Base-by-base conservation (phyloP, 2,329 filamentous ascomycete species). In the Podosphaera fusca region DNA sequence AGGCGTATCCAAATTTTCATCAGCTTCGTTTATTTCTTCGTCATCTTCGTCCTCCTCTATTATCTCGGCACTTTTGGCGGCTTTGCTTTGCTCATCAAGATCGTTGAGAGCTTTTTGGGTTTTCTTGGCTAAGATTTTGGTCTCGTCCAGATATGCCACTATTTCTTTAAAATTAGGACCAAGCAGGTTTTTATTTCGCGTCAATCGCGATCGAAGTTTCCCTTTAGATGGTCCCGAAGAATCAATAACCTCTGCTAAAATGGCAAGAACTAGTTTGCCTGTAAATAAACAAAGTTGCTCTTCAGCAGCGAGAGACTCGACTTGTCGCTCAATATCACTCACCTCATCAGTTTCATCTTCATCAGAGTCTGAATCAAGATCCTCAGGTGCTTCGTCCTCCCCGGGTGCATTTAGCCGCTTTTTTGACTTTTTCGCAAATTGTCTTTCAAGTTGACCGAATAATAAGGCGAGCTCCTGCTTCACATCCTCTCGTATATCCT, bases 151-250 rank as follows among this genome's bases (percentile, higher is more conserved):
- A 67, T 84, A 92, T 7, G 80, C 78, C 3, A 95, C 73, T 5
- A 95, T 80, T 64, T 92, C 87, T 65, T 84, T 86, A 74, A 86
- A 94, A 67, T 92, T 95, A 51, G 78, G 73, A 2, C 92, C 92
- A 2, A 98, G 75, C 65, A 80, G 81, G n/a, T 72, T 73, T 66
- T 84, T 84, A 70, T 98, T 95, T 61, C 86, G 77, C 64, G 84
- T 75, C 30, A 98, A 73, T 29, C 88, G 77, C 63, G 80, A 78
- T 60, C 79, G 78, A 40, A 94, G 75, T 65, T 78, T 79, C 35
- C 79, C 81, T 7, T 76, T 76, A 35, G 78, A 71, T 9, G 76
- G 70, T 5, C 78, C 80, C 1, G 72, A 73, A 47, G 74, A 71
- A 65, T 94, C 87, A 55, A 95, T 73, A 46, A 88, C 80, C 56